These are phyloP conservation scores for Tilletia walkeri DNA, from an alignment of 1,284 basidiomycete species.

Conservation along the genomic window DNA sequence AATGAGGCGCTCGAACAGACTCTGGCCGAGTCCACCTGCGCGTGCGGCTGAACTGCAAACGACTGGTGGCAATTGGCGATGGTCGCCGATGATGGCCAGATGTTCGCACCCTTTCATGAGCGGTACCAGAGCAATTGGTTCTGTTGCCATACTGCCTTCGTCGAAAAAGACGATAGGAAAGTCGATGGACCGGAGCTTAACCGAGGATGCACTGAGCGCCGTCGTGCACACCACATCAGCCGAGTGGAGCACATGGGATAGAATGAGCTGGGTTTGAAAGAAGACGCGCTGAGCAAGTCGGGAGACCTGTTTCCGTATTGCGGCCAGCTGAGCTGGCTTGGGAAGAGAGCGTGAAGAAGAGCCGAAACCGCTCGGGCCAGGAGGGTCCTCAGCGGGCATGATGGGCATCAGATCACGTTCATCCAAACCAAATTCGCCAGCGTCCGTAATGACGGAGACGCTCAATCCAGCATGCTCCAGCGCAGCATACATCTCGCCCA, in stretches of 20 bases:
- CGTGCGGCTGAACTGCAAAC: conserved; percentile 60
- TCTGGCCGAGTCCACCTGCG: conserved; percentile 69
- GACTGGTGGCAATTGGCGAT: conserved; percentile 91
- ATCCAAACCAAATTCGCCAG: neutral
- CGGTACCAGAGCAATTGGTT: conserved; percentile 63
- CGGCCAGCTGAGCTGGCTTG: conserved; percentile 27
- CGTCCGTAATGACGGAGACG: neutral
- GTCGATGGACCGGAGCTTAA: conserved; percentile 63
- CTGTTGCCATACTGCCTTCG: conserved; percentile 93
- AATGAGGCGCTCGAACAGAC: conserved; percentile 85
- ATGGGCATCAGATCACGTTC: neutral
- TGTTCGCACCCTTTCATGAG: conserved; percentile 66
- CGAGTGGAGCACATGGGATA: conserved; percentile 53
- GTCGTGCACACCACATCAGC: conserved; percentile 58
- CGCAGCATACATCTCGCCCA: conserved; percentile 11
- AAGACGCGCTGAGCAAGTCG: conserved; percentile 42
- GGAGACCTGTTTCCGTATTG: conserved; percentile 35
- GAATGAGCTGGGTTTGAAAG: conserved; percentile 49
- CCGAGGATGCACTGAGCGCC: conserved; percentile 39
- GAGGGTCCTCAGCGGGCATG: neutral
- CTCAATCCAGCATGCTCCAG: neutral
- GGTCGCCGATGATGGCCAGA: conserved; percentile 86
- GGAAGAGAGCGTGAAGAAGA: conserved; percentile 4
- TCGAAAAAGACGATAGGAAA: conserved; percentile 92
- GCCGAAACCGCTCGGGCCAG: neutral